Conservation (phyloP, 73 alveolate species). For the Breviolum minutum region DNA sequence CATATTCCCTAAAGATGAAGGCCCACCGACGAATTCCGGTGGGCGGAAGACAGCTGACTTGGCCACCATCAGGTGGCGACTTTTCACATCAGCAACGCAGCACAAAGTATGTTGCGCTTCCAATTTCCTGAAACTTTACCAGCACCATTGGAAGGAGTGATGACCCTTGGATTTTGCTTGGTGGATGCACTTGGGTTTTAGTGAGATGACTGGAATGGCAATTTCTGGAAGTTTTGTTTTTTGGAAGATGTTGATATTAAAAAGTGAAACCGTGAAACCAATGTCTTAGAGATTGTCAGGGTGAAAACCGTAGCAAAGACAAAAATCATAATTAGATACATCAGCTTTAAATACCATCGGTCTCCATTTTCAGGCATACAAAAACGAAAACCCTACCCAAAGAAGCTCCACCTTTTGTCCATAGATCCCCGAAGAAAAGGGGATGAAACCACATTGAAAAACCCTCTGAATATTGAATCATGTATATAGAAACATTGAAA, state of each 20-base stretch:
- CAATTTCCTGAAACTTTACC: slow-evolving; percentile 71
- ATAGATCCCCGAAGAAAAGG: neutral
- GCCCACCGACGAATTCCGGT: neutral
- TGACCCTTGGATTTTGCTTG: neutral
- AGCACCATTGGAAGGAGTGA: slow-evolving; percentile 32
- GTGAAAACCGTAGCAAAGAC: too few species aligned
- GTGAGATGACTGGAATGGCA: too few species aligned
- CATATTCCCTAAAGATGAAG: neutral
- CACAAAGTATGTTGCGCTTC: slow-evolving; percentile 34
- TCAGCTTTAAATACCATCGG: too few species aligned
- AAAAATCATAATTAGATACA: too few species aligned
- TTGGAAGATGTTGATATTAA: neutral
- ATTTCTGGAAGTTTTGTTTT: neutral
- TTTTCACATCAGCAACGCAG: slow-evolving; percentile 70
- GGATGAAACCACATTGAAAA: neutral
- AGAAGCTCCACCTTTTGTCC: too few species aligned
- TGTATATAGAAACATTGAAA: too few species aligned
- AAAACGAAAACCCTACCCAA: too few species aligned
- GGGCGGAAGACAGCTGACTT: neutral
- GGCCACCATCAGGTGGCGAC: slow-evolving; percentile 16
- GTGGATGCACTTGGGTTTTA: neutral
- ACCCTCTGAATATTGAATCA: neutral
- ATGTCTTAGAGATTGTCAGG: neutral
- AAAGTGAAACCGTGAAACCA: neutral
- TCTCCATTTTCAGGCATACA: too few species aligned